Percentiles rank a stretch among this genome's conserved stretches.
Evolutionary conservation across 768 basidiomycete species (phyloP).

Genomic region (Gloeophyllum trabeum): DNA sequence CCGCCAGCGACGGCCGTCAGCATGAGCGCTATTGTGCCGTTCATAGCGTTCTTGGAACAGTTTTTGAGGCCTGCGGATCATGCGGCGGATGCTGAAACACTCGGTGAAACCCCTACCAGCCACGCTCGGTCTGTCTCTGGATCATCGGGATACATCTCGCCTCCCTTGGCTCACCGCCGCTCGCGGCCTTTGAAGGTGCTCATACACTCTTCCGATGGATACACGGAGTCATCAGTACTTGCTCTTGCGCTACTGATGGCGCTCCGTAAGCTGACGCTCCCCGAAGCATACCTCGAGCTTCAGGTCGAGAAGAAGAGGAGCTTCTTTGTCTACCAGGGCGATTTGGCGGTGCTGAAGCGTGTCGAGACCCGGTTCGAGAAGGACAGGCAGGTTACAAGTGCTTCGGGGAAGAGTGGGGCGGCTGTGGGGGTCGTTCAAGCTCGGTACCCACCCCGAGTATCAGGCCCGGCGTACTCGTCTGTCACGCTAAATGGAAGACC

Average conservation of each 20-base stretch:
- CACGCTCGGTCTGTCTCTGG: neutral
- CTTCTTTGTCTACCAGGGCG: constrained; percentile 87
- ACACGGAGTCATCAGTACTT: constrained; percentile 86
- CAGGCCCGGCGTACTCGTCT: neutral
- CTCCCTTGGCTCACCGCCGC: constrained; percentile 17
- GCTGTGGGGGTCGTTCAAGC: neutral
- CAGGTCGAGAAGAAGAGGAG: constrained; percentile 71
- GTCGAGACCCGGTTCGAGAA: constrained; percentile 46
- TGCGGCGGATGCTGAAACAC: neutral
- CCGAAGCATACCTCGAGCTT: constrained; percentile 88
- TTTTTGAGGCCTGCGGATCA: constrained; percentile 37
- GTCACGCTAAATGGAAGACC: too few relatives aligned
- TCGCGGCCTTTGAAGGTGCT: constrained; percentile 63
- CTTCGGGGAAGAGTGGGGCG: too few relatives aligned
- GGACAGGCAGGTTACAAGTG: constrained; percentile 10
- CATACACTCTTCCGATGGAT: constrained; percentile 78
- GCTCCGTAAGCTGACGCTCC: constrained; percentile 49
- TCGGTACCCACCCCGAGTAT: neutral
- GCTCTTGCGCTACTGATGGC: constrained; percentile 85
- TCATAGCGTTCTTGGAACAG: constrained; percentile 59
- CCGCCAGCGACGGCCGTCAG: constrained; percentile 41
- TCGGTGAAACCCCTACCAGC: neutral
- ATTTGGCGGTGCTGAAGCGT: constrained; percentile 60
- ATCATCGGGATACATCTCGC: constrained; percentile 1
- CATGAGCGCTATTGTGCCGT: constrained; percentile 47